Base-by-base conservation (phyloP, 177 flowering plant species). In the Vitis hybrid region DNA sequence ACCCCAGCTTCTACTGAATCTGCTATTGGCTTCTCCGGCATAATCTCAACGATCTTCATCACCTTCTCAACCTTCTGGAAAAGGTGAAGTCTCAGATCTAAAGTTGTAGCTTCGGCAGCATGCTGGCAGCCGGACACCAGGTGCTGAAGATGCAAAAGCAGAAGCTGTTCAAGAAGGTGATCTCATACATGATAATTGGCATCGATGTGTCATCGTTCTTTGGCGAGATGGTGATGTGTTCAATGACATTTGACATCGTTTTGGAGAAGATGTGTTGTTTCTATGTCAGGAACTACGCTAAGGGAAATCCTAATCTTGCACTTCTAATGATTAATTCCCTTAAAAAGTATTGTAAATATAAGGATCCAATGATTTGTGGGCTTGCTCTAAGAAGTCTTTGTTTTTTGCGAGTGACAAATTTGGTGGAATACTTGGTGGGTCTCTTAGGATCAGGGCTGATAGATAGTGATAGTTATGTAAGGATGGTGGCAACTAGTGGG, bases 181-280 rank as follows among this genome's bases (percentile, higher is more conserved):
- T 96, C 59, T 96, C 98, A 3, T 87, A 89, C 82, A 93, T 93
- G 99, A 96, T 97, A 0, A 83, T 96, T 32, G 99, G 98, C 5
- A 87, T 96, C 57, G 98, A 96, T 70, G 99, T 96, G 11, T 96
- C 98, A 1, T 81, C 97, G 0, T 78, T 93, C n/a, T 96, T 96
- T 67, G 93, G 98, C 18, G 99, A 96, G 77, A 96, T 96, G 99
- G 99, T 96, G 56, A 94, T 96, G 97, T 93, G 99, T 72, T 96
- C 98, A 0, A 94, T 97, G 0, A 92, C 99, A 34, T 87, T 95
- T 3, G 99, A 93, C 65, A 94, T 93, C 67, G 98, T 96, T 52
- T 75, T 96, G 66, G 93, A 93, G 87, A 96, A 93, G 73, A 93
- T 96, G 99, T 96, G 98, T 75, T 96, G 92, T 72, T 74, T 93